Evolutionary conservation across 192 early-diverging fungal genomes (phyloP).

Genomic region (Linnemannia hyalina): DNA sequence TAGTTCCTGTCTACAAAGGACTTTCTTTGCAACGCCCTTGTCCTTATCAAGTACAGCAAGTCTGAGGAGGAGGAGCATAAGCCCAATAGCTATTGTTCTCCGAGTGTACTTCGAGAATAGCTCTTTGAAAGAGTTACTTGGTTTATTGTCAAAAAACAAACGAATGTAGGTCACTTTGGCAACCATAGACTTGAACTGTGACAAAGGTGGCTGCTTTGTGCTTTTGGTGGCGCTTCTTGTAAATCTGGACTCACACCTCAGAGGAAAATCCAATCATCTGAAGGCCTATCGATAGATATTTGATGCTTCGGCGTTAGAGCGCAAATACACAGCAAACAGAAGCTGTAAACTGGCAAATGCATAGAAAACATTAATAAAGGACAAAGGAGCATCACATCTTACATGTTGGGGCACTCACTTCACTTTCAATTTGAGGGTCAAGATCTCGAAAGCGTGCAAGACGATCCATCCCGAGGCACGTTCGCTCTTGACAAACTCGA

Average conservation of each 20-base stretch:
- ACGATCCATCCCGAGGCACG: slow-evolving; percentile 41
- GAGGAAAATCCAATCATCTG: background rate
- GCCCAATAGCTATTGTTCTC: no score
- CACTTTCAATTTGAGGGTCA: slow-evolving; percentile 48
- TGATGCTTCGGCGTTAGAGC: background rate
- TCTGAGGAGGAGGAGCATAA: no score
- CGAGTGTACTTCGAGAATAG: no score
- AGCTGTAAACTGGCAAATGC: background rate
- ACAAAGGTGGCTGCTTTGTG: background rate
- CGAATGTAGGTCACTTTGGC: no score
- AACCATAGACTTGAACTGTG: no score
- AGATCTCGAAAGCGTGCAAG: slow-evolving; percentile 42
- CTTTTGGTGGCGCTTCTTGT: background rate
- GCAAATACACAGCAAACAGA: background rate
- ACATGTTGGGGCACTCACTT: slow-evolving; percentile 25
- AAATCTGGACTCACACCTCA: background rate
- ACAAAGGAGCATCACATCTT: background rate
- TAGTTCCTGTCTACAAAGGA: no score
- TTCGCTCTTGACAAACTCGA: slow-evolving; percentile 51
- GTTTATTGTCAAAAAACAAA: no score
- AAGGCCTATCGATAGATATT: background rate
- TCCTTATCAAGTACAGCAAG: no score
- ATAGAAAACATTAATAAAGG: background rate
- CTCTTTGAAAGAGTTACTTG: no score
- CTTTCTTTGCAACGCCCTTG: no score